Percentiles rank a stretch among this genome's conserved stretches.
phyloP scores from a whole-genome alignment of 1,284 basidiomycete species.

The Fomitiporia mediterranea region DNA sequence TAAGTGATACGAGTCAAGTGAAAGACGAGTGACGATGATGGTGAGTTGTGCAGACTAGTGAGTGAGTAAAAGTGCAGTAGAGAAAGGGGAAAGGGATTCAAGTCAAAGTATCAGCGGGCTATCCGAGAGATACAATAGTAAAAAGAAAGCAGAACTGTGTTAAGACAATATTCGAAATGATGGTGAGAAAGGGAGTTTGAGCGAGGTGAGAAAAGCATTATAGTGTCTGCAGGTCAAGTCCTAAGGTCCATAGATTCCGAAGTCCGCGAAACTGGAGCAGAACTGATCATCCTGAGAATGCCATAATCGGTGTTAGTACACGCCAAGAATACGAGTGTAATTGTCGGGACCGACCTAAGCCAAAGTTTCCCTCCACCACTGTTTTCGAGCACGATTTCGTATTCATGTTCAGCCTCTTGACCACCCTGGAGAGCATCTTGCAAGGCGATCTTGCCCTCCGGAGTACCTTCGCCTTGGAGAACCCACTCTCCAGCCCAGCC shows the following conservation, averaged over 20 bases:
- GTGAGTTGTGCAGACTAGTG: background rate
- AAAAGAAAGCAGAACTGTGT: no score
- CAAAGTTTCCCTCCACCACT: conserved; percentile 54
- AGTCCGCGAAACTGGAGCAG: background rate
- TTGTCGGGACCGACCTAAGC: conserved; percentile 46
- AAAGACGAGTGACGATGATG: background rate
- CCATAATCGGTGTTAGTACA: background rate
- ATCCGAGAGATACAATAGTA: no score
- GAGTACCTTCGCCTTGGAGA: conserved; percentile 67
- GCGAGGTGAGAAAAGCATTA: background rate
- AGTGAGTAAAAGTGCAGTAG: no score
- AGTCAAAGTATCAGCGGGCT: no score
- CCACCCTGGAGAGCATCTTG: conserved; percentile 29
- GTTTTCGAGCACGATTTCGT: conserved; percentile 49
- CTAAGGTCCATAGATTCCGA: background rate
- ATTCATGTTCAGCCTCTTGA: conserved; percentile 45
- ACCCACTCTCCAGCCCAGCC: conserved; percentile 76
- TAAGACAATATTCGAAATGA: background rate
- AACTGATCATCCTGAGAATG: background rate
- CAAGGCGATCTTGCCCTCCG: conserved; percentile 54
- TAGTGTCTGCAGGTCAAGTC: background rate
- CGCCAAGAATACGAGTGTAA: background rate
- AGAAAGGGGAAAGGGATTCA: no score
- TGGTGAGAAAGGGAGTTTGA: background rate
- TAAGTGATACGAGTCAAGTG: background rate